A percentile compares a stretch with the other conserved stretches of the same genome.
phyloP scores from a whole-genome alignment of 73 alveolate species.

The Durusdinium trenchii region DNA sequence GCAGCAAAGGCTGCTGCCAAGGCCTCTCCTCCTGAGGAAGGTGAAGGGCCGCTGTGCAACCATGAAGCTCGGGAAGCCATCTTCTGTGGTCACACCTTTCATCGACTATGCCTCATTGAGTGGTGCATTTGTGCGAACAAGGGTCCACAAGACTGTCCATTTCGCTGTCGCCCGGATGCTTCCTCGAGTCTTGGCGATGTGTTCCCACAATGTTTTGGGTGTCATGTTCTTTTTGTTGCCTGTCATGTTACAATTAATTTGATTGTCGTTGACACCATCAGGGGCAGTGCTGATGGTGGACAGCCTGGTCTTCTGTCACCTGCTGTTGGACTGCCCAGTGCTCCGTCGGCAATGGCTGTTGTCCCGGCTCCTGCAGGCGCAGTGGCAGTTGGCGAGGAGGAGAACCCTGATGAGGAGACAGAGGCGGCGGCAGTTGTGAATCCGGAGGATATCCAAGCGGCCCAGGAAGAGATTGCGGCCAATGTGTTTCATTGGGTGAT shows the following conservation, averaged over 20 bases:
- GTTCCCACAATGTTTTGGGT: no score
- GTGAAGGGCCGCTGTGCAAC: background rate
- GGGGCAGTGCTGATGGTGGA: no score
- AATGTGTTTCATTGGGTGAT: background rate
- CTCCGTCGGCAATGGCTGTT: background rate
- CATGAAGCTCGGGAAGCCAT: background rate
- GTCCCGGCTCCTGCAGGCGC: background rate
- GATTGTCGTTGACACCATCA: no score
- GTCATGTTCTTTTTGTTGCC: no score
- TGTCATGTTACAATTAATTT: no score
- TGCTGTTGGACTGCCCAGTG: background rate
- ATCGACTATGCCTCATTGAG: background rate
- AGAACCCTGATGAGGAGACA: no score
- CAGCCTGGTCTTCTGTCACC: no score
- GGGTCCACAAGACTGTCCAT: background rate
- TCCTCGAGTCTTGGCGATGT: no score
- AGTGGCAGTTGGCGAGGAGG: background rate
- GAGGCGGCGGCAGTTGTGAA: background rate
- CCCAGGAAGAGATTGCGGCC: background rate
- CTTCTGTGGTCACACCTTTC: background rate
- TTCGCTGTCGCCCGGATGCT: background rate
- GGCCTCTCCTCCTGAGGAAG: background rate
- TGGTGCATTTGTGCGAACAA: background rate
- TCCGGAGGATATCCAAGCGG: background rate
- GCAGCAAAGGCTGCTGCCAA: background rate